phyloP scores from a whole-genome alignment of 1,284 basidiomycete species.

The Exobasidium cylindrosporum region DNA sequence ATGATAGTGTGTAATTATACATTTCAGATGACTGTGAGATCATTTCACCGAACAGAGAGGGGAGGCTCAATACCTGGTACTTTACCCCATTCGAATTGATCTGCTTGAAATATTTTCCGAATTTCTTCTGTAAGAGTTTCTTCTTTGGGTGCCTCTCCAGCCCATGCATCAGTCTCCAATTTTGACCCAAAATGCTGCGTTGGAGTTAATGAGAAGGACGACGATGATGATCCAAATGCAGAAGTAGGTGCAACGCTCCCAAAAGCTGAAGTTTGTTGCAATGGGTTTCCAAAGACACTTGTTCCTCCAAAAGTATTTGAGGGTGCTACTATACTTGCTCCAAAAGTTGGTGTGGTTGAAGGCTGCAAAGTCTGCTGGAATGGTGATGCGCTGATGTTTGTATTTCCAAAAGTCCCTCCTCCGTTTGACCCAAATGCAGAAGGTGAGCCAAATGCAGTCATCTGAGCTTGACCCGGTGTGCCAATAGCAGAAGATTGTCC shows the following conservation, averaged over 20 bases:
- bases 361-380: neutral
- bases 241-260: neutral
- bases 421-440: slow-evolving; percentile 3
- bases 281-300: slow-evolving; percentile 10
- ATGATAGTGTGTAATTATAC: too few relatives aligned
- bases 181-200: neutral
- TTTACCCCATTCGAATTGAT: slow-evolving; percentile 17
- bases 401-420: neutral
- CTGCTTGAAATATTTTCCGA: slow-evolving; percentile 6
- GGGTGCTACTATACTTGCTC: neutral
- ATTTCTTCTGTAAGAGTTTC: slow-evolving; percentile 7
- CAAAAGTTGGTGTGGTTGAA: neutral
- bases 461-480: neutral
- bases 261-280: neutral
- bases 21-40: neutral
- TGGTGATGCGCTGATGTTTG: neutral
- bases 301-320: slow-evolving; percentile 9
- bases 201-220: neutral
- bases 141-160: slow-evolving; percentile 9
- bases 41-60: slow-evolving; percentile 10
- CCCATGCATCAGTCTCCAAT: slow-evolving; percentile 11
- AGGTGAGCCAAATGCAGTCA: slow-evolving; percentile 12
- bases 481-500: slow-evolving; percentile 16
- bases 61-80: slow-evolving; percentile 19
- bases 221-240: neutral